Evolutionary conservation across 495 filamentous ascomycete species (phyloP).

Genomic region (Thermothielavioides terrestris): DNA sequence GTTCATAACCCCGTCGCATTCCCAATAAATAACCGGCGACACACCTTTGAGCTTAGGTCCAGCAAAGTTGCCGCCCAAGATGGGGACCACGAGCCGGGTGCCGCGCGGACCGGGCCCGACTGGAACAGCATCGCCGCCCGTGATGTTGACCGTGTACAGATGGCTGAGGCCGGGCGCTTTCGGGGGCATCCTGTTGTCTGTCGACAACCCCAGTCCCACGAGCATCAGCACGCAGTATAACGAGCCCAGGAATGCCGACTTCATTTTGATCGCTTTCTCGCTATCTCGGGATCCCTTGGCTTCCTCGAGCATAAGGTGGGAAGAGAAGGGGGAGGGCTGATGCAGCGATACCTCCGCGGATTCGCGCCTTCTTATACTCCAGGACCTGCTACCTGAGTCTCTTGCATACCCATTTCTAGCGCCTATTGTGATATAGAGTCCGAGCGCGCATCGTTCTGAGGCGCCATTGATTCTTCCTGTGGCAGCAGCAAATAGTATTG

Average conservation of each 20-base stretch:
- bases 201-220: background rate
- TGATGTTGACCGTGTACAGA: conserved; percentile 19
- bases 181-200: background rate
- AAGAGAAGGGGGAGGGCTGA: background rate
- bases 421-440: too few species aligned
- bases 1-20: too few species aligned
- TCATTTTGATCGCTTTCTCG: background rate
- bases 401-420: too few species aligned
- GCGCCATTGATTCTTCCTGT: too few species aligned
- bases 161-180: conserved; percentile 11
- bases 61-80: conserved; percentile 11
- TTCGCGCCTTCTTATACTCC: background rate
- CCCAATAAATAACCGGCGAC: too few species aligned
- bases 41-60: conserved; percentile 15
- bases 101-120: conserved; percentile 8
- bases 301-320: background rate
- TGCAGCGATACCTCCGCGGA: too few species aligned
- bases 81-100: conserved; percentile 9
- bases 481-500: too few species aligned
- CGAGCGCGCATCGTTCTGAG: too few species aligned
- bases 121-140: conserved; percentile 2
- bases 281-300: background rate
- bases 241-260: background rate
- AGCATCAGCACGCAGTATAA: background rate
- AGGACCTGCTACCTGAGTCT: background rate